Evolutionary conservation across 257 asterid species (phyloP), one percentile per base, ranked within the genome.

Genomic region (Paulownia fortunei): DNA sequence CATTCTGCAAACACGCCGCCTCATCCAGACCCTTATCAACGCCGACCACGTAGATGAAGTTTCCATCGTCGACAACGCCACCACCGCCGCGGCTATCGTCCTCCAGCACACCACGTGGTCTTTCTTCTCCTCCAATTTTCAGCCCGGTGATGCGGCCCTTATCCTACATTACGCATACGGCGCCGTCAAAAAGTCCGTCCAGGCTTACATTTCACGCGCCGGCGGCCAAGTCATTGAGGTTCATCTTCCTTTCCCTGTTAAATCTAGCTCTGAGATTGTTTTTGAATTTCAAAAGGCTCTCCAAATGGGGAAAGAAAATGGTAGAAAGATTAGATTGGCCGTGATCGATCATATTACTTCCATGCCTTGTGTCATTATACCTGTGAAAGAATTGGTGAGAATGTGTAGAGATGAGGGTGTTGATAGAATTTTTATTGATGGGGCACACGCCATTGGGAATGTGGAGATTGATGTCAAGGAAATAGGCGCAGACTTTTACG

Each of bases 21-120:
- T 88, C 18, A 83, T 94, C 82, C 86, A 88, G 34, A 32, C 51
- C 72, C 86, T 94, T 18, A 85, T 92, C 85, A 90, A 92, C 87
- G 96, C 98, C 49, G 89, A 88, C 67, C 87, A 88, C 76, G 87
- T 88, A 18, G 91, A 89, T 24, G 96, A 94, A 19, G 84, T 94
- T 86, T 90, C 97, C 76, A 68, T 90, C 84, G 94, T 94, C n/a
- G 98, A 94, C 66, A 92, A 90, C 85, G 97, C 95, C 85, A 94
- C 97, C 77, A 94, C 97, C 12, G 97, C 97, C 71, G 97, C 97
- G 8, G 98, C 98, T 5, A 73, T 94, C 13, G 86, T 89, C 68
- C 91, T 94, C 78, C 97, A 89, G 84, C 91, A 92, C 77, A 63
- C 84, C 68, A 84, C 96, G 13, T 83, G 96, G 92, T 81, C 91